Conservation (phyloP, 1,284 basidiomycete genomes). For the Sporisorium scitamineum region DNA sequence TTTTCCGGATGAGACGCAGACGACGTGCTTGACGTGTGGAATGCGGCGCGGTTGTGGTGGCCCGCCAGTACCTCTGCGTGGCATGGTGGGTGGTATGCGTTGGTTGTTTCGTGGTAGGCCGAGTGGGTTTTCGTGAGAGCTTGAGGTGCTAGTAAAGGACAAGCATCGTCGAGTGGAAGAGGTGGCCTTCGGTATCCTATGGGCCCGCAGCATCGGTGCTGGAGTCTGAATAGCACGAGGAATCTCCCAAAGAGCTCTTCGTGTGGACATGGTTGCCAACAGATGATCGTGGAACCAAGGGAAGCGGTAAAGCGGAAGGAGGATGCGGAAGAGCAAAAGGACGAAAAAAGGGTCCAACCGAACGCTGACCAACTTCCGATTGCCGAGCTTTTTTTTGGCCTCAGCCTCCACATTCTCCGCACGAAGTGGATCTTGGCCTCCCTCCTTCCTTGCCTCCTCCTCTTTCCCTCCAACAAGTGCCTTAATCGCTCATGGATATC, state of each 20-base stretch:
- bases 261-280: neutral
- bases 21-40: conserved; percentile 74
- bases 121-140: conserved; percentile 62
- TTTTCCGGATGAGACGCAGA: conserved; percentile 93
- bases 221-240: neutral
- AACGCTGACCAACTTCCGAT: conserved; percentile 10
- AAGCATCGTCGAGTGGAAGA: conserved; percentile 2
- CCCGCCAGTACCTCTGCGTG: conserved; percentile 60
- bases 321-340: neutral
- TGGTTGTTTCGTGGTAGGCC: conserved; percentile 65
- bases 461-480: neutral
- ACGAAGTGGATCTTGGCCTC: neutral
- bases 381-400: conserved; percentile 15
- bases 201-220: neutral
- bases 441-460: too few relatives aligned
- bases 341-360: neutral
- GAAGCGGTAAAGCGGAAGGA: neutral
- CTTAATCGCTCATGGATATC: neutral
- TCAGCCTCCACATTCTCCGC: conserved; percentile 39
- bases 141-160: neutral
- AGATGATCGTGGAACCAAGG: neutral
- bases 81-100: conserved; percentile 60
- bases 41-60: conserved; percentile 72
- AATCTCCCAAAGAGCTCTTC: neutral
- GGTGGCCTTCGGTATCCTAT: neutral